These are phyloP conservation scores for Rhododendron vialii DNA, from an alignment of 148 eudicot genomes.

Conservation along the genomic window DNA sequence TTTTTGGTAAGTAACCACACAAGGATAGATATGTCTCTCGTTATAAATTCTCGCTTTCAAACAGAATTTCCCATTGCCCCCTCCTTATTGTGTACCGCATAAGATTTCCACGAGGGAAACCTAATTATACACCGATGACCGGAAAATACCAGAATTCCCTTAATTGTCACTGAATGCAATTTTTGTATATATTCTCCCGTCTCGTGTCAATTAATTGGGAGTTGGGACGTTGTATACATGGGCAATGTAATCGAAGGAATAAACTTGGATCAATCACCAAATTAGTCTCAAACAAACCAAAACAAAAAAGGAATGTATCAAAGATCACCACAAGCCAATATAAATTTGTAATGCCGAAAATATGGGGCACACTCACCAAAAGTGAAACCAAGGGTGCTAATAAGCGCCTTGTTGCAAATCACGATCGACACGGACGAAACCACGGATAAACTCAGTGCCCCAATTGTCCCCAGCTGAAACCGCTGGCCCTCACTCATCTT, in stretches of 20 bases:
- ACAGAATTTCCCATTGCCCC: not conserved
- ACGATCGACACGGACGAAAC: slow-evolving; percentile 38
- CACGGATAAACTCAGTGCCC: slow-evolving; percentile 36
- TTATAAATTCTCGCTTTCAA: not conserved
- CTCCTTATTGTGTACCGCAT: not conserved
- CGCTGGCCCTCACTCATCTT: slow-evolving; percentile 31
- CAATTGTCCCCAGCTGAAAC: slow-evolving; percentile 39
- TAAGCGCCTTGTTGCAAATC: slow-evolving; percentile 39
- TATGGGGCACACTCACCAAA: slow-evolving; percentile 25
- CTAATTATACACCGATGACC: not conserved
- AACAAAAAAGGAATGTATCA: not conserved
- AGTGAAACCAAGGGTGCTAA: slow-evolving; percentile 37
- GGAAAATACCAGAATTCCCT: not conserved
- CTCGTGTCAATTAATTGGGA: not conserved
- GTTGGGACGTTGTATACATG: no score
- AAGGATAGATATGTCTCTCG: not conserved
- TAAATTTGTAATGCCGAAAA: not conserved
- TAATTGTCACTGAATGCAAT: not conserved
- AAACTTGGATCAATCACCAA: not conserved
- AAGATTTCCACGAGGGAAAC: not conserved
- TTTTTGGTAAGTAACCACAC: no score
- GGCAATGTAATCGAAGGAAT: not conserved
- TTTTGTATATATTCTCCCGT: not conserved
- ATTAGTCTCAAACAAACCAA: not conserved
- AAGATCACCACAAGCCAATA: not conserved